These are phyloP conservation scores for Obba rivulosa DNA, from an alignment of 768 basidiomycete species.

Conservation along the genomic window DNA sequence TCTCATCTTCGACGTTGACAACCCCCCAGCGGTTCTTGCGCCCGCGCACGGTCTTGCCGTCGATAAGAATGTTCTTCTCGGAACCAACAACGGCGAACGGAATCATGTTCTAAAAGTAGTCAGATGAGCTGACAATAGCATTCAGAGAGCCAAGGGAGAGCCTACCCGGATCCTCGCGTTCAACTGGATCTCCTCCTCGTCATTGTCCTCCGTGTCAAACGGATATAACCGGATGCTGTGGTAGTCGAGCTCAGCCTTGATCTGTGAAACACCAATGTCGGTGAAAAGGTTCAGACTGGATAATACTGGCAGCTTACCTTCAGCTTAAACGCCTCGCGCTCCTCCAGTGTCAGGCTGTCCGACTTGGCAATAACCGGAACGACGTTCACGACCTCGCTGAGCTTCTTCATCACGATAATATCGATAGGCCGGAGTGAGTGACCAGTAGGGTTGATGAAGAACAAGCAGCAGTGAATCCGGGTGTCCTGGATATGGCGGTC, in stretches of 20 bases:
- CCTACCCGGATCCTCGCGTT: conserved; percentile 88
- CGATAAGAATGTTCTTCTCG: conserved; percentile 90
- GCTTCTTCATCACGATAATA: conserved; percentile 98
- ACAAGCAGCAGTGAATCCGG: conserved; percentile 95
- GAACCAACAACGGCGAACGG: conserved; percentile 99
- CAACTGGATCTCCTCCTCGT: conserved; percentile 85
- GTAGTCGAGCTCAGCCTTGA: conserved; percentile 87
- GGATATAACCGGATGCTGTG: conserved; percentile 95
- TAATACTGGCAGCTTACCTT: conserved; percentile 47
- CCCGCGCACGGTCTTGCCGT: conserved; percentile 91
- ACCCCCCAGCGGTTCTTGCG: conserved; percentile 99
- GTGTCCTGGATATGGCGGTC: conserved; percentile 99
- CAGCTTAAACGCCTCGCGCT: conserved; percentile 88
- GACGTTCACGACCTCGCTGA: conserved; percentile 98
- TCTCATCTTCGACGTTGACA: conserved; percentile 94
- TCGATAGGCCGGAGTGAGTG: conserved; percentile 95
- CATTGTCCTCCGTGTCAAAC: conserved; percentile 94
- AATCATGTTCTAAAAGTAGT: conserved; percentile 66
- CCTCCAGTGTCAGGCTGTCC: conserved; percentile 89
- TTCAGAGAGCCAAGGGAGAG: conserved; percentile 7
- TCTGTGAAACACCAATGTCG: conserved; percentile 39
- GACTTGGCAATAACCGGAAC: conserved; percentile 99
- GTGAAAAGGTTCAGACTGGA: neutral
- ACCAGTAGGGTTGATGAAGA: conserved; percentile 99
- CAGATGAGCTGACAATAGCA: neutral